Percentiles rank a stretch among this genome's conserved stretches.
phyloP scores from a whole-genome alignment of 257 asterid species.

The Plantago ovata region DNA sequence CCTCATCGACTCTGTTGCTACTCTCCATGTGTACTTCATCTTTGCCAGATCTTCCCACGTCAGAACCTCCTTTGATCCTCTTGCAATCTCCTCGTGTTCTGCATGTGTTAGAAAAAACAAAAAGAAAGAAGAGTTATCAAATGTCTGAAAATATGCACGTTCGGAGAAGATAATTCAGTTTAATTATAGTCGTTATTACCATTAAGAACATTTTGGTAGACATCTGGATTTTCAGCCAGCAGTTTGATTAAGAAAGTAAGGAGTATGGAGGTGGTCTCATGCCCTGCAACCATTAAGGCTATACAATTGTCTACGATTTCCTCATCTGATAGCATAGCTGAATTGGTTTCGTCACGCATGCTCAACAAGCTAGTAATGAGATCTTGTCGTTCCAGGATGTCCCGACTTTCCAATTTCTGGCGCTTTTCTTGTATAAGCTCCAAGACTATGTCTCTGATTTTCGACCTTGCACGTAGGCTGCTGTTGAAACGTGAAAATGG shows the following conservation, averaged over 20 bases:
- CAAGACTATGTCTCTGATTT: conserved; percentile 14
- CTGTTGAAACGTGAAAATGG: conserved; percentile 16
- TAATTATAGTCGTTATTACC: conserved; percentile 3
- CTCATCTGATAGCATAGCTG: conserved; percentile 8
- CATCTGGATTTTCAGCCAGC: conserved; percentile 21
- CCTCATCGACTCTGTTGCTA: conserved; percentile 17
- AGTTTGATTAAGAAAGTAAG: conserved; percentile 32
- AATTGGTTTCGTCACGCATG: background rate
- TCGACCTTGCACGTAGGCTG: conserved; percentile 17
- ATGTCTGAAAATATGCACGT: background rate
- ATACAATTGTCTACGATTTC: conserved; percentile 24
- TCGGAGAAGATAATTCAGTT: too few species aligned
- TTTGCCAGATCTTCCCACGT: conserved; percentile 22
- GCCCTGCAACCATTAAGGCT: conserved; percentile 23
- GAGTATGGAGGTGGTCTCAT: conserved; percentile 29
- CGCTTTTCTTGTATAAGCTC: conserved; percentile 17
- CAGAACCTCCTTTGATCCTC: conserved; percentile 9
- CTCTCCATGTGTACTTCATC: conserved; percentile 27
- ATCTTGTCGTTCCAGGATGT: conserved; percentile 4
- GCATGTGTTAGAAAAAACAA: too few species aligned
- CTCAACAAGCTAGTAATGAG: conserved; percentile 18
- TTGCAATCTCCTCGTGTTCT: conserved; percentile 20
- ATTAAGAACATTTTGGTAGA: conserved; percentile 13
- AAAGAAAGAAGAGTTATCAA: background rate
- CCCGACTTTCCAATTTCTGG: background rate